These are phyloP conservation scores for Wickerhamiella bombiphila DNA, from an alignment of 805 yeast species.

Conservation along the genomic window DNA sequence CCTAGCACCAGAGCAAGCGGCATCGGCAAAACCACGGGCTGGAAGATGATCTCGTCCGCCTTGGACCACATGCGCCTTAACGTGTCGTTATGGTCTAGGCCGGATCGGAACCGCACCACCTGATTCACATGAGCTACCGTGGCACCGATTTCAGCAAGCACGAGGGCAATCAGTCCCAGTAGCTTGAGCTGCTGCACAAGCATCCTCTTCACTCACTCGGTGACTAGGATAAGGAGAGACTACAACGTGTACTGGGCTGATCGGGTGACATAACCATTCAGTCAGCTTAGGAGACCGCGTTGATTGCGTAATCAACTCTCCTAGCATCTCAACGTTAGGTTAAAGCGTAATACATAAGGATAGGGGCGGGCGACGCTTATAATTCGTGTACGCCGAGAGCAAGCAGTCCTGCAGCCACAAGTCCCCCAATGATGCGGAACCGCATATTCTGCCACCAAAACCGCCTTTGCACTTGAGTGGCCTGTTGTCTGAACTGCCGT, in stretches of 20 bases:
- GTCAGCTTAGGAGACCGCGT: too few relatives aligned
- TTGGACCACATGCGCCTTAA: conserved; percentile 19
- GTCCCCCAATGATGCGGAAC: conserved; percentile 2
- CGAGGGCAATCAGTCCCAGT: conserved; percentile 12
- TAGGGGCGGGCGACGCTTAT: too few relatives aligned
- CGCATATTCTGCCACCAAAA: conserved; percentile 50
- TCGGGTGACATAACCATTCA: too few relatives aligned
- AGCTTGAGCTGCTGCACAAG: conserved; percentile 11
- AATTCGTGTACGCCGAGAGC: too few relatives aligned
- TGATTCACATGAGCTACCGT: conserved; percentile 15
- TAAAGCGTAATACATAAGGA: too few relatives aligned
- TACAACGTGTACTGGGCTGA: too few relatives aligned
- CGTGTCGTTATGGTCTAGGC: conserved; percentile 16
- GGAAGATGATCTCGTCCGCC: conserved; percentile 16
- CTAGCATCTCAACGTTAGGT: too few relatives aligned
- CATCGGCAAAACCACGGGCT: conserved; percentile 13
- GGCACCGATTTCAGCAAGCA: conserved; percentile 14
- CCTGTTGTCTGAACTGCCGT: conserved; percentile 52
- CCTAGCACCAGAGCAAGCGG: conserved; percentile 10
- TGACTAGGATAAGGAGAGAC: too few relatives aligned
- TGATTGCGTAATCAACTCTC: too few relatives aligned
- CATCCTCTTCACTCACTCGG: too few relatives aligned
- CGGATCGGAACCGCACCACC: conserved; percentile 17
- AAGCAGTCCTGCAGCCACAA: too few relatives aligned
- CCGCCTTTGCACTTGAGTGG: conserved; percentile 44